Evolutionary conservation across 2,329 filamentous ascomycete genomes (phyloP), one percentile per base, ranked within the genome.

Genomic region (Fusarium fujikuroi): DNA sequence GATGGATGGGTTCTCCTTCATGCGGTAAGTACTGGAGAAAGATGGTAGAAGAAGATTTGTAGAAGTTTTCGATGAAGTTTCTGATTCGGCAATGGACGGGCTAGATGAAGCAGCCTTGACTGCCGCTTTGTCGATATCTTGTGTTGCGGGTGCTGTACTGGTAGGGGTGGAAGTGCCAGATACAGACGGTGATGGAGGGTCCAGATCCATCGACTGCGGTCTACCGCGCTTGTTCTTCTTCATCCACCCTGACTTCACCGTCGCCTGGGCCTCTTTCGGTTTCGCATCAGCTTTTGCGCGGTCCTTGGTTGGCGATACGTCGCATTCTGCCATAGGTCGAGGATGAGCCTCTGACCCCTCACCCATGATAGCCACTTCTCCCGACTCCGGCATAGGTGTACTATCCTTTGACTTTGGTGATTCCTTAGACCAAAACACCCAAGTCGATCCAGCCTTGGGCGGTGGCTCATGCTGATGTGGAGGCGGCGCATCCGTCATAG

Each of bases 391-490:
- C 5, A 69, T 63, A 5, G 78, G 39, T 16, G 77, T 61, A 54
- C 82, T 83, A 2, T 76, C 79, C 7, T 76, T 76, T 15, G 80
- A 74, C 44, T 81, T 84, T 12, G 83, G 79, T 4, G 85, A 81
- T 73, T 92, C 90, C 50, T 87, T 89, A 19, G 91, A 94, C 93
- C 93, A 95, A 74, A 95, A 95, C 0, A 92, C 93, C 93, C 93
- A 95, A 0, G 91, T 93, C 1, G 92, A 92, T 18, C 88, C 89
- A 23, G 85, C 84, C 21, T 87, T 84, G 9, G 86, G 86, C n/a
- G 81, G 77, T 4, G 82, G 76, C 14, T 78, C 76, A 62, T 81
- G 69, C 37, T 75, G 79, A 62, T 80, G 77, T 19, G 79, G 63
- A 19, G 80, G 69, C 9, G 82, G 78, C 5, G 83, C 83, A 73